phyloP scores from a whole-genome alignment of 768 basidiomycete species.

The Hypholoma sublateritium region DNA sequence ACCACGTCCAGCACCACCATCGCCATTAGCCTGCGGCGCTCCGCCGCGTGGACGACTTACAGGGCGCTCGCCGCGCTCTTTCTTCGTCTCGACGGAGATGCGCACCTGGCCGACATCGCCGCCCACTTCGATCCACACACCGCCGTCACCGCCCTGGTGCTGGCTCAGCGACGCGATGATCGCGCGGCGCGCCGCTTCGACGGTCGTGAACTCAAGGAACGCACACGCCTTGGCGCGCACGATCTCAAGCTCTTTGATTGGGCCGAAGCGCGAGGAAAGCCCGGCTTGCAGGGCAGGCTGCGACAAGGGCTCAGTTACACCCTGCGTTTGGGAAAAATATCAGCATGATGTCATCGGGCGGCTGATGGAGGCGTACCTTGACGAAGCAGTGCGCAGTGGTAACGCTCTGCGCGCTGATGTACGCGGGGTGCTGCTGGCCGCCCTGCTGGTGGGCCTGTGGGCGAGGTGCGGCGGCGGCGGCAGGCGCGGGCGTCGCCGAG shows the following conservation, averaged over 20 bases:
- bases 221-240: slow-evolving; percentile 89
- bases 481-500: slow-evolving; percentile 22
- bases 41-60: slow-evolving; percentile 65
- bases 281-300: slow-evolving; percentile 45
- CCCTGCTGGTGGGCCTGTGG: slow-evolving; percentile 24
- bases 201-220: slow-evolving; percentile 82
- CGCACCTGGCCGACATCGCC: slow-evolving; percentile 50
- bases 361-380: slow-evolving; percentile 54
- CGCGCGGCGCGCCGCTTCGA: slow-evolving; percentile 84
- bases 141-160: slow-evolving; percentile 83
- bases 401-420: slow-evolving; percentile 59
- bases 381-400: slow-evolving; percentile 85
- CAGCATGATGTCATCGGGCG: neutral
- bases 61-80: slow-evolving; percentile 87
- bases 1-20: slow-evolving; percentile 31
- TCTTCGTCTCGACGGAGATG: slow-evolving; percentile 84
- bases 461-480: slow-evolving; percentile 20
- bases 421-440: slow-evolving; percentile 36
- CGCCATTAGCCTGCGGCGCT: slow-evolving; percentile 35
- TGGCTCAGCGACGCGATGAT: slow-evolving; percentile 71
- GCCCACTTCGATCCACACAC: slow-evolving; percentile 73
- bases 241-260: slow-evolving; percentile 86
- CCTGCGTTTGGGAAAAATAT: slow-evolving; percentile 35
- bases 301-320: slow-evolving; percentile 69
- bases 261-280: slow-evolving; percentile 69